Conservation (phyloP, 2,329 filamentous ascomycete genomes). For the Cephalotrichum gorgonifer region DNA sequence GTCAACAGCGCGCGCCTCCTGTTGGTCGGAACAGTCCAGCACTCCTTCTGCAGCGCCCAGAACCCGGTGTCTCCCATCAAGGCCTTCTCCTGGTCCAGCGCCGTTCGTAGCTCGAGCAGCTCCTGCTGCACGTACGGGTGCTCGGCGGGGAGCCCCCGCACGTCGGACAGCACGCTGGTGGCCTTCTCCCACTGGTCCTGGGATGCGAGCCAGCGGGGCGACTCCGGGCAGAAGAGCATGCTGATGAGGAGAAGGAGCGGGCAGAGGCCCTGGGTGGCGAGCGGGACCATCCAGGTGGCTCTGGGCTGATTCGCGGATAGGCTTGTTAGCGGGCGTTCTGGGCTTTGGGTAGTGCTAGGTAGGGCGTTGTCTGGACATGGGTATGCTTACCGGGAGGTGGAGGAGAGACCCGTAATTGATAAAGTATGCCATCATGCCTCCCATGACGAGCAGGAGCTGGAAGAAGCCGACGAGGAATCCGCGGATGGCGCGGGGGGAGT, state of each 20-base stretch:
- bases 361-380: neutral
- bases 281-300: slow-evolving; percentile 41
- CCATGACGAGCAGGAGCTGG: slow-evolving; percentile 44
- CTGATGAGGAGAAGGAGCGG: slow-evolving; percentile 40
- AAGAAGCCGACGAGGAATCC: slow-evolving; percentile 46
- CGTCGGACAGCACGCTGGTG: slow-evolving; percentile 17
- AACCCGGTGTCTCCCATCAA: slow-evolving; percentile 8
- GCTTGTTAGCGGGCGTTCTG: neutral
- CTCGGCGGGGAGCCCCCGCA: slow-evolving; percentile 22
- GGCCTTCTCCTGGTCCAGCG: slow-evolving; percentile 17
- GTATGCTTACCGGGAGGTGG: slow-evolving; percentile 22
- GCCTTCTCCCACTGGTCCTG: slow-evolving; percentile 44
- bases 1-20: slow-evolving; percentile 14
- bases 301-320: neutral
- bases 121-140: slow-evolving; percentile 26
- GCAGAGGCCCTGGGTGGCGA: slow-evolving; percentile 46
- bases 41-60: slow-evolving; percentile 10
- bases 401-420: slow-evolving; percentile 41
- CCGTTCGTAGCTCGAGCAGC: slow-evolving; percentile 17
- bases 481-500: slow-evolving; percentile 37
- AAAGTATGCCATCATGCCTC: slow-evolving; percentile 41
- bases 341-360: no score
- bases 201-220: slow-evolving; percentile 48
- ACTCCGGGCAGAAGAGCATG: slow-evolving; percentile 50
- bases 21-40: slow-evolving; percentile 11